Percentiles rank a stretch among this genome's conserved stretches.
These are phyloP conservation scores for Phytophthora hybrid DNA, from an alignment of 352 stramenopile genomes.

Conservation along the genomic window DNA sequence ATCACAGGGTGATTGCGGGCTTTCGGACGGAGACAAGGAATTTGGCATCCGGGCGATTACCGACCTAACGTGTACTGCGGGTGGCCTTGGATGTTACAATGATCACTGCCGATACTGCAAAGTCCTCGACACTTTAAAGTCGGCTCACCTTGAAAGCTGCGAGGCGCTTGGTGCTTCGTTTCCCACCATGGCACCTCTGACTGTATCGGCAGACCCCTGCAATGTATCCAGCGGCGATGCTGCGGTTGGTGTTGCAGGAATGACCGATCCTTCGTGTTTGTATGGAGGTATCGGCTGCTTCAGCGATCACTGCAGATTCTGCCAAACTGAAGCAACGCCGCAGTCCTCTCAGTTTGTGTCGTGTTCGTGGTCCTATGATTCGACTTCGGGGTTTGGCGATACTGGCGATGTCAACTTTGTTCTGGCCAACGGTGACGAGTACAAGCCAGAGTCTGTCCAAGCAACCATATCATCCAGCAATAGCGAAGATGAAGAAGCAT, in stretches of 20 bases:
- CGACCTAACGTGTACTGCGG: conserved; percentile 36
- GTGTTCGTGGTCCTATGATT: conserved; percentile 21
- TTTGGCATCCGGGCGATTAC: conserved; percentile 43
- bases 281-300: conserved; percentile 52
- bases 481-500: not conserved
- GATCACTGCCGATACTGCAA: conserved; percentile 57
- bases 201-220: conserved; percentile 22
- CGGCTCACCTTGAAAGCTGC: conserved; percentile 41
- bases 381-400: not conserved
- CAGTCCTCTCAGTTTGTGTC: conserved; percentile 29
- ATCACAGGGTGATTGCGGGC: conserved; percentile 9
- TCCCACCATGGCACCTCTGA: conserved; percentile 26
- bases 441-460: not conserved
- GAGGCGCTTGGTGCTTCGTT: conserved; percentile 17
- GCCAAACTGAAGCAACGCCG: conserved; percentile 16
- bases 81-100: conserved; percentile 55
- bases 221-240: conserved; percentile 36
- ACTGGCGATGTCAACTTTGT: conserved; percentile 2
- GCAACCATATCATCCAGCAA: not conserved
- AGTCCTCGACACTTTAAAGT: conserved; percentile 40
- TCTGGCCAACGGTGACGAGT: not conserved
- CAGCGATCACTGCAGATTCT: conserved; percentile 36
- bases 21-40: conserved; percentile 43
- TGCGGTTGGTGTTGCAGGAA: conserved; percentile 39
- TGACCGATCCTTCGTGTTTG: conserved; percentile 43